Conservation (phyloP, 2,329 filamentous ascomycete species). For the Colletotrichum lupini region DNA sequence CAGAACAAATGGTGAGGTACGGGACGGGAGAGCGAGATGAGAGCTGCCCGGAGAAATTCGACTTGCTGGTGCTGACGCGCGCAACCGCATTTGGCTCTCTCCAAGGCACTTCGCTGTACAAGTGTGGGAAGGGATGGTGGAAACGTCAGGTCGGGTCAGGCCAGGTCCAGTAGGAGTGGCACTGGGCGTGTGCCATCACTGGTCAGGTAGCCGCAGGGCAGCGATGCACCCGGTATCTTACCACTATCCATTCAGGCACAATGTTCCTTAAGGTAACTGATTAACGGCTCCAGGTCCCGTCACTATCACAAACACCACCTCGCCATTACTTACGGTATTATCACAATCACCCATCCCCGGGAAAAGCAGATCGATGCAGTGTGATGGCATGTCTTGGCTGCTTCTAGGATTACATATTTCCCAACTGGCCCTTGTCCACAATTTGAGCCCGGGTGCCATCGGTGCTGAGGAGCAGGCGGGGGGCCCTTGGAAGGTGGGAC, state of each 20-base stretch:
- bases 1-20: background rate
- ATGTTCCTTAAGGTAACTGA: too few species aligned
- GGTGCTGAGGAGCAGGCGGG: background rate
- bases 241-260: background rate
- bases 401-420: background rate
- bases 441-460: background rate
- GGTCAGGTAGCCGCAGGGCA: conserved; percentile 21
- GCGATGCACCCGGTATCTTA: background rate
- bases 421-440: background rate
- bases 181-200: background rate
- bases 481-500: background rate
- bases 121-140: background rate
- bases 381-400: background rate
- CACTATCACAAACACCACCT: background rate
- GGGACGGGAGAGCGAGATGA: background rate
- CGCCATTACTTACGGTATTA: background rate
- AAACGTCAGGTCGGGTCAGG: background rate
- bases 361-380: conserved; percentile 6
- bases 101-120: background rate
- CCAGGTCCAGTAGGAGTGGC: background rate
- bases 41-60: background rate
- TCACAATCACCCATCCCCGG: background rate
- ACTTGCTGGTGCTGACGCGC: background rate
- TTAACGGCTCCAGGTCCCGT: background rate
- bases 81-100: background rate